Evolutionary conservation across 768 basidiomycete species (phyloP), one percentile per base, ranked within the genome.

Genomic region (Kwoniella heveanensis): DNA sequence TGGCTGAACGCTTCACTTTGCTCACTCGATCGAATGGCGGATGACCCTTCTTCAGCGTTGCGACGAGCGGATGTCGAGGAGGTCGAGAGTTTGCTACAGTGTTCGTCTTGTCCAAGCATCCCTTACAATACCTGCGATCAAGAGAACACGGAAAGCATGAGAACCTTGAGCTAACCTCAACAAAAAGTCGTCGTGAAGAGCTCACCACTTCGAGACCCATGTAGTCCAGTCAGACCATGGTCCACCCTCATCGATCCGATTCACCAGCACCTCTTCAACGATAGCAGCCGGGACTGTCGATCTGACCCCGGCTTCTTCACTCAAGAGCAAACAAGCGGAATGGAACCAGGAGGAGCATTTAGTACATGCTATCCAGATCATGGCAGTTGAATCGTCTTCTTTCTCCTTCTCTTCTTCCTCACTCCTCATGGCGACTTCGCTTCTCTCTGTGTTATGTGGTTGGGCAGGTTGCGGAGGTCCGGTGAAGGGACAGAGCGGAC

Each of bases 331-430:
- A 50, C 77, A 79, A 12, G 57, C 72, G 2, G 76, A 57, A 66
- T 79, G 77, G 39, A 64, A 74, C 77, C 77, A 79, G n/a, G 39
- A 64, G 22, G 52, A n/a, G 54, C 77, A 79, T 24, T 67, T 69
- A 10, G 68, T 61, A 39, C 77, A 79, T 5, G 65, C 75, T 55
- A 77, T 75, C 74, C 72, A 78, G n/a, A 53, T 30, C 54, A 70
- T 50, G 10, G 39, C 39, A 3, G 15, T 44, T 19, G 39, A 9
- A 44, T 44, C 39, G 4, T 44, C 10, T 3, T 17, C 39, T 8
- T 44, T 19, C 39, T 9, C 39, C 10, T 63, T 52, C 21, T 29
- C 30, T 5, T 68, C 62, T 12, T 29, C 25, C 37, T 44, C 25
- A 29, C 13, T 19, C 13, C 32, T 32, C 15, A 19, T 7, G 4